phyloP scores from a whole-genome alignment of 805 yeast species.

The Teunomyces tritomae region DNA sequence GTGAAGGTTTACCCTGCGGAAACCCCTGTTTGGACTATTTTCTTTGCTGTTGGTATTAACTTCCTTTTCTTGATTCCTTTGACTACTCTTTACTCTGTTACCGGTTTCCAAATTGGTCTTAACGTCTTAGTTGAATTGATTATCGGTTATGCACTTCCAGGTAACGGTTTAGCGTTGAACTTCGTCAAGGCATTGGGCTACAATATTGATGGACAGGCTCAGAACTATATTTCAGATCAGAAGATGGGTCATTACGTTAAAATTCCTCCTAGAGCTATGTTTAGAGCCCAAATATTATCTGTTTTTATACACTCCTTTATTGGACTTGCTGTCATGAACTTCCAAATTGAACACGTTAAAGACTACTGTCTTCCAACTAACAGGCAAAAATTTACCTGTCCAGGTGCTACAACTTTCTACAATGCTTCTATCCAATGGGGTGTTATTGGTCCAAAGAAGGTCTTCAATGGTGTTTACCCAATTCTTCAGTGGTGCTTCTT shows the following conservation, averaged over 20 bases:
- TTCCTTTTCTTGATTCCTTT: constrained; percentile 33
- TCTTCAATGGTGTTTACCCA: constrained; percentile 33
- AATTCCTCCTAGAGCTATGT: constrained; percentile 61
- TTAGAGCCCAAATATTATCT: constrained; percentile 36
- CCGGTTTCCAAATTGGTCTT: constrained; percentile 33
- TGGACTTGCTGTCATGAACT: constrained; percentile 22
- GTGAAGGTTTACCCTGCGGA: constrained; percentile 30
- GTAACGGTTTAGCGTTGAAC: constrained; percentile 36
- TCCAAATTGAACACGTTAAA: constrained; percentile 14
- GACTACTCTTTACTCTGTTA: constrained; percentile 25
- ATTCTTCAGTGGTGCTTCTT: constrained; percentile 33
- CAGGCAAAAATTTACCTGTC: constrained; percentile 29
- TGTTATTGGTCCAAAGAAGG: constrained; percentile 39
- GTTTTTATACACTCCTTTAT: constrained; percentile 22
- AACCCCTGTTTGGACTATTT: constrained; percentile 38
- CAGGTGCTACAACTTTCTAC: constrained; percentile 37
- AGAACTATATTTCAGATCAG: constrained; percentile 52
- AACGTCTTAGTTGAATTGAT: constrained; percentile 38
- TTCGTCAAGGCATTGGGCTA: constrained; percentile 60
- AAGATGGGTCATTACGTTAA: constrained; percentile 66
- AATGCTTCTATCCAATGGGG: constrained; percentile 67
- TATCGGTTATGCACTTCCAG: constrained; percentile 38
- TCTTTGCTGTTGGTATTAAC: constrained; percentile 34
- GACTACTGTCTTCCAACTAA: constrained; percentile 21
- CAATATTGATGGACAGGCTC: constrained; percentile 57